These are phyloP conservation scores for Poa pratensis DNA, from an alignment of 176 grass and related monocot genomes.

Conservation along the genomic window DNA sequence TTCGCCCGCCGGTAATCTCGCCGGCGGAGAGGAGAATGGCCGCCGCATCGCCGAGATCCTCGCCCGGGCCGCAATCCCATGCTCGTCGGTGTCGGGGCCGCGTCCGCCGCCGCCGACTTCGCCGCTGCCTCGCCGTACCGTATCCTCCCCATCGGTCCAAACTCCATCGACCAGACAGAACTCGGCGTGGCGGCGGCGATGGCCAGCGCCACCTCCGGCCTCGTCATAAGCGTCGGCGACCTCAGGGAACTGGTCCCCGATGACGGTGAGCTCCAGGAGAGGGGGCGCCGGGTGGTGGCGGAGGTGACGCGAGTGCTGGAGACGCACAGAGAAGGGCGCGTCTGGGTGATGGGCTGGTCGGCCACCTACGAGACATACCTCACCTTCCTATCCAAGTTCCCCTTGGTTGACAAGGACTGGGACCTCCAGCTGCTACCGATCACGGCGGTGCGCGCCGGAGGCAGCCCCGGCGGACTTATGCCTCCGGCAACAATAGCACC, in stretches of 20 bases:
- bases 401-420: conserved; percentile 93
- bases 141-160: conserved; percentile 48
- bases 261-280: conserved; percentile 45
- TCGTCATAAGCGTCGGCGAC: conserved; percentile 77
- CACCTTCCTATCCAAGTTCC: conserved; percentile 90
- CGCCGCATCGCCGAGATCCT: conserved; percentile 77
- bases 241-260: conserved; percentile 71
- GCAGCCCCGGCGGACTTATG: neutral
- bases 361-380: conserved; percentile 88
- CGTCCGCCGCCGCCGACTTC: conserved; percentile 66
- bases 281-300: conserved; percentile 46
- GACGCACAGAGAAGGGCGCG: conserved; percentile 43
- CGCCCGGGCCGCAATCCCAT: conserved; percentile 74
- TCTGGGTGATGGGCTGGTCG: conserved; percentile 93
- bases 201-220: conserved; percentile 21
- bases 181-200: conserved; percentile 31
- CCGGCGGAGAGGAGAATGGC: conserved; percentile 60
- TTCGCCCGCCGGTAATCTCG: conserved; percentile 41
- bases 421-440: conserved; percentile 89
- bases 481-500: neutral
- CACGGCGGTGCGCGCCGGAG: conserved; percentile 50
- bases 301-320: conserved; percentile 89
- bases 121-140: conserved; percentile 43
- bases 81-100: conserved; percentile 84
- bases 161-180: conserved; percentile 23